Evolutionary conservation across 306 rosid genomes (phyloP).

Genomic region (Myrica gale): DNA sequence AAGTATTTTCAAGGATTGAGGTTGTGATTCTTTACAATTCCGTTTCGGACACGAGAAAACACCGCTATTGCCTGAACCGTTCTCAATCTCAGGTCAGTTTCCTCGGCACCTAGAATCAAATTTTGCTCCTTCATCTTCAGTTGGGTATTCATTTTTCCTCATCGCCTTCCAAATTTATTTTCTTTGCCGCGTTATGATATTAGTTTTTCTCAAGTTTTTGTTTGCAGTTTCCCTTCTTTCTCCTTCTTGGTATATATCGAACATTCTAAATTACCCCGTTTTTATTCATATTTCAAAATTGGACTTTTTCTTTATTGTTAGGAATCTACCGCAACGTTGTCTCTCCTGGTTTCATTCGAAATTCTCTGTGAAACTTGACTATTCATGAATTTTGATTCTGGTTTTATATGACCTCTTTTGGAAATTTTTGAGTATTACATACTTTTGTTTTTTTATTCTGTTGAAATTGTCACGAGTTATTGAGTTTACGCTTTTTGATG

Average conservation of each 20-base stretch:
- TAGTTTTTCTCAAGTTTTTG: slow-evolving; percentile 4
- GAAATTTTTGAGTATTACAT: neutral
- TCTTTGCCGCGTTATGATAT: neutral
- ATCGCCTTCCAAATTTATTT: neutral
- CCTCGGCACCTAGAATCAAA: neutral
- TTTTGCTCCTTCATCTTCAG: neutral
- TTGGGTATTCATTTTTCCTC: slow-evolving; percentile 14
- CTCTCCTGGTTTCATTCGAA: neutral
- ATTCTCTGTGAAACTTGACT: neutral
- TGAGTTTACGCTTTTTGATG: neutral
- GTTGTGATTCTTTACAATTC: neutral
- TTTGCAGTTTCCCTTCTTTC: slow-evolving; percentile 3
- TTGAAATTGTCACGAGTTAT: neutral
- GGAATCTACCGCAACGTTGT: neutral
- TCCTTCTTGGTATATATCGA: neutral
- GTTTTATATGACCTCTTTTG: neutral
- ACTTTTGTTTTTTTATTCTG: neutral
- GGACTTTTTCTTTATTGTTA: neutral
- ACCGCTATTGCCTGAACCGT: neutral
- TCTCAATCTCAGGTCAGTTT: neutral
- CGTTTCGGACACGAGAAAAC: neutral
- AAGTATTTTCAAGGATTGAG: neutral
- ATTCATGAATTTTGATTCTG: neutral
- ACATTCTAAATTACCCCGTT: neutral
- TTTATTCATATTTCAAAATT: neutral